These are phyloP conservation scores for Nigrograna mackinnonii DNA, from an alignment of 2,329 filamentous ascomycete genomes.

Conservation along the genomic window DNA sequence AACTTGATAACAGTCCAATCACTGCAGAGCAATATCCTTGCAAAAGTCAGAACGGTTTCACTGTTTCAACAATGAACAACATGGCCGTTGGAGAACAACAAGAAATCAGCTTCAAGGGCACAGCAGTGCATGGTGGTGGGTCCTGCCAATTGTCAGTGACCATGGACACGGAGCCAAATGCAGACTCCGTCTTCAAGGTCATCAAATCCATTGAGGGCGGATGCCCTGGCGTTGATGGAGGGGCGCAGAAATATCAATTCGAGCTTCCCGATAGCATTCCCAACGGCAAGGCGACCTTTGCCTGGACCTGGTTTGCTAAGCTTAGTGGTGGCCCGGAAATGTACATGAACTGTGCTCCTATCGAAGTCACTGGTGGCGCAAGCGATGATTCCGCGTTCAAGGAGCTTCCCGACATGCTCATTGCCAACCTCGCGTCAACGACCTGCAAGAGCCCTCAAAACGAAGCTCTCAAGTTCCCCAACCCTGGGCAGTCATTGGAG, in stretches of 20 bases:
- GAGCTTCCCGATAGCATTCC: constrained; percentile 72
- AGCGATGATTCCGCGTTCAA: constrained; percentile 59
- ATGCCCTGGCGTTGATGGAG: constrained; percentile 67
- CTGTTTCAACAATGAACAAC: constrained; percentile 33
- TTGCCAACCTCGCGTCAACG: constrained; percentile 66
- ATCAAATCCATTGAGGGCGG: constrained; percentile 87
- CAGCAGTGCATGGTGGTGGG: constrained; percentile 84
- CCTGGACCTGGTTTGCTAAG: constrained; percentile 93
- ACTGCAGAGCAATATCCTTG: constrained; percentile 72
- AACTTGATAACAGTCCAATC: constrained; percentile 68
- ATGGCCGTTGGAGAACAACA: constrained; percentile 68
- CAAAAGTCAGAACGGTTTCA: constrained; percentile 41
- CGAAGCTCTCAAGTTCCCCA: constrained; percentile 65
- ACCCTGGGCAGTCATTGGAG: constrained; percentile 65
- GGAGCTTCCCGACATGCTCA: constrained; percentile 72
- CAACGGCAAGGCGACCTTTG: constrained; percentile 76
- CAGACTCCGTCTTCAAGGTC: constrained; percentile 75
- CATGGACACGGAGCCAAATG: constrained; percentile 56
- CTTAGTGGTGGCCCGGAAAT: constrained; percentile 80
- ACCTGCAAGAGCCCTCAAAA: constrained; percentile 58
- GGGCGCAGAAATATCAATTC: constrained; percentile 71
- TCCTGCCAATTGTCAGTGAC: constrained; percentile 87
- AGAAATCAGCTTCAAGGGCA: constrained; percentile 68
- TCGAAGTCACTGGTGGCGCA: constrained; percentile 63
- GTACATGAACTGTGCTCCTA: constrained; percentile 92